Evolutionary conservation across 2,329 filamentous ascomycete genomes (phyloP).

Genomic region (Talaromyces sp.): DNA sequence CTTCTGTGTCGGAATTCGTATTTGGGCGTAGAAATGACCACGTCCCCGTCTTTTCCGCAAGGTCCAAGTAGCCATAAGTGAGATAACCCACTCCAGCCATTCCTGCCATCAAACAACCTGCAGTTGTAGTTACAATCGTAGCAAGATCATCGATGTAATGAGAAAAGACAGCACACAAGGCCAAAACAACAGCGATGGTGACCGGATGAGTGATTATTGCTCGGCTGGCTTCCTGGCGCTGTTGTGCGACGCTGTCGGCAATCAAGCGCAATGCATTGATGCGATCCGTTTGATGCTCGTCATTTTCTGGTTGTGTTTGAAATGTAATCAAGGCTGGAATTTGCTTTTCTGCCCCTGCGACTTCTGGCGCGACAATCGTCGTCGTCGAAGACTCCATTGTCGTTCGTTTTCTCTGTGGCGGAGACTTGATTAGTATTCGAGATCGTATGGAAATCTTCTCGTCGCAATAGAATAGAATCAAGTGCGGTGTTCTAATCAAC

Average conservation of each 20-base stretch:
- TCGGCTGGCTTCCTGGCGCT: constrained; percentile 65
- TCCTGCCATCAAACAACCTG: constrained; percentile 61
- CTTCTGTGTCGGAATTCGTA: constrained; percentile 42
- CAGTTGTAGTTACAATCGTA: constrained; percentile 56
- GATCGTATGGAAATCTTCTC: not conserved
- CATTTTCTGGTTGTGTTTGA: constrained; percentile 31
- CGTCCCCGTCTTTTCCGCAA: constrained; percentile 58
- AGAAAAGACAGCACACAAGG: constrained; percentile 22
- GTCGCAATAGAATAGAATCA: not conserved
- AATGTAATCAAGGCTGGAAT: constrained; percentile 26
- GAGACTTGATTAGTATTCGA: not conserved
- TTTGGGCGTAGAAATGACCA: constrained; percentile 59
- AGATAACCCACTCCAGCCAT: constrained; percentile 60
- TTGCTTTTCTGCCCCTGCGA: not conserved
- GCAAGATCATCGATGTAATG: constrained; percentile 48
- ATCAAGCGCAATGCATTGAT: constrained; percentile 68
- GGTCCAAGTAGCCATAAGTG: constrained; percentile 59
- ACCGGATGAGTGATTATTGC: constrained; percentile 62
- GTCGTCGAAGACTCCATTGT: not conserved
- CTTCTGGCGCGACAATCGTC: not conserved
- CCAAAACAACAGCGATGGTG: constrained; percentile 41
- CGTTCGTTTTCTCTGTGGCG: not conserved
- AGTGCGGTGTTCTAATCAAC: not conserved
- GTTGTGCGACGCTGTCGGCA: constrained; percentile 78
- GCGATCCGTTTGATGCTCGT: constrained; percentile 53